These are phyloP conservation scores for Gossypium mustelinum DNA, from an alignment of 345 rosid genomes.

Conservation along the genomic window DNA sequence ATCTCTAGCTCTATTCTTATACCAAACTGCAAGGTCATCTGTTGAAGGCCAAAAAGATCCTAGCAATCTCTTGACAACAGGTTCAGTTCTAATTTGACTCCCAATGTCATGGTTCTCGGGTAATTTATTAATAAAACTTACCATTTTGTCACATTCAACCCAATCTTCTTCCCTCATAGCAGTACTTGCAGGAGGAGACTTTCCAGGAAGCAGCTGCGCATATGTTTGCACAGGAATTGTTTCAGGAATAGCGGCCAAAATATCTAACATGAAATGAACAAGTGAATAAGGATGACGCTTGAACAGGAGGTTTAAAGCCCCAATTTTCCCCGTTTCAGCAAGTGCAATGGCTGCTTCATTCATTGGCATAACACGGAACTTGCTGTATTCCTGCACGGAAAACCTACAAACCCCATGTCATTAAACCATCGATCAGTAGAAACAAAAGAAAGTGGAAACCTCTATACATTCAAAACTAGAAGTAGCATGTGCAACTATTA, in stretches of 20 bases:
- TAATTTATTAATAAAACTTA: slow-evolving; percentile 46
- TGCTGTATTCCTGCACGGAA: slow-evolving; percentile 77
- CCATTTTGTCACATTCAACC: slow-evolving; percentile 91
- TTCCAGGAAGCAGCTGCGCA: slow-evolving; percentile 93
- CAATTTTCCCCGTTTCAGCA: slow-evolving; percentile 93
- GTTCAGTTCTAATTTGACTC: slow-evolving; percentile 63
- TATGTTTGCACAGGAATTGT: slow-evolving; percentile 82
- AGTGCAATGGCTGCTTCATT: slow-evolving; percentile 65
- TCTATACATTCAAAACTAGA: background rate
- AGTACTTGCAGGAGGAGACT: slow-evolving; percentile 54
- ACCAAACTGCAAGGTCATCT: slow-evolving; percentile 68
- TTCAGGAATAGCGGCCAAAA: slow-evolving; percentile 85
- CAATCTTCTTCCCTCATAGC: slow-evolving; percentile 91
- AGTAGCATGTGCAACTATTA: background rate
- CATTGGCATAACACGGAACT: slow-evolving; percentile 69
- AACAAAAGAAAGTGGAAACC: slow-evolving; percentile 17
- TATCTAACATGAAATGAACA: slow-evolving; percentile 53
- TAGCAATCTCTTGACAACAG: slow-evolving; percentile 50
- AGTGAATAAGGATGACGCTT: slow-evolving; percentile 93
- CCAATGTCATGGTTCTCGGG: slow-evolving; percentile 46
- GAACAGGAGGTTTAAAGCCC: slow-evolving; percentile 83
- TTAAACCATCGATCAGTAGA: slow-evolving; percentile 34
- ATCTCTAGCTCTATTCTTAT: slow-evolving; percentile 78
- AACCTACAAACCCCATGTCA: slow-evolving; percentile 66
- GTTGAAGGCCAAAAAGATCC: slow-evolving; percentile 73